Conservation (phyloP, 1,139 yeast species). For the Sugiyamaella grinbergsii region DNA sequence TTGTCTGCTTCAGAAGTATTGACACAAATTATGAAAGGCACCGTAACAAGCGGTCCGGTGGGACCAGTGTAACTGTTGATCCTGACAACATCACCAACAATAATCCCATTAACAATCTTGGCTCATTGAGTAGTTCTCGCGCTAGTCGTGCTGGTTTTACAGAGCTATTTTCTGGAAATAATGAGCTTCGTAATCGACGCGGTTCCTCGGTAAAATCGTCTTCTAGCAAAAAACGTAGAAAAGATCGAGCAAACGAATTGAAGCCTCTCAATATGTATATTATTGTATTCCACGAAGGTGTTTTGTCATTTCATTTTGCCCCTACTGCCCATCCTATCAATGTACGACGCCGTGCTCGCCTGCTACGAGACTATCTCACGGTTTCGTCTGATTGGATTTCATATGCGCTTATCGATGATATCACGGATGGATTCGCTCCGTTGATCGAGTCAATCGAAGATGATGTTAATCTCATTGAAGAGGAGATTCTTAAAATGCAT, state of each 20-base stretch:
- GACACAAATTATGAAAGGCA: slow-evolving; percentile 52
- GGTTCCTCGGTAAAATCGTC: slow-evolving; percentile 18
- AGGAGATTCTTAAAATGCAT: slow-evolving; percentile 84
- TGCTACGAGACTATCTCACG: slow-evolving; percentile 81
- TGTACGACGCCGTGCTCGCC: slow-evolving; percentile 88
- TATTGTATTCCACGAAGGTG: slow-evolving; percentile 87
- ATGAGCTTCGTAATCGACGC: slow-evolving; percentile 11
- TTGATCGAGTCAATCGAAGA: slow-evolving; percentile 91
- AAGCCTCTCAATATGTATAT: slow-evolving; percentile 92
- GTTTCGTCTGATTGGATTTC: slow-evolving; percentile 97
- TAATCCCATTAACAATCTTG: slow-evolving; percentile 1
- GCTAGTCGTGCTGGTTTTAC: slow-evolving; percentile 12
- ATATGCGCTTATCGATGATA: slow-evolving; percentile 93
- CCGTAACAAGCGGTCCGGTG: neutral
- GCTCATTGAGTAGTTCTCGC: slow-evolving; percentile 8
- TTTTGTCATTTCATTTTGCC: slow-evolving; percentile 88
- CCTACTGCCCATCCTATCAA: slow-evolving; percentile 96
- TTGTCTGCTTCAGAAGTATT: slow-evolving; percentile 90
- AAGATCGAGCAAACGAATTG: slow-evolving; percentile 50
- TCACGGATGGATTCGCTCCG: slow-evolving; percentile 96
- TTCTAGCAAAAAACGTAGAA: slow-evolving; percentile 19
- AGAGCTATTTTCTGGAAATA: slow-evolving; percentile 17
- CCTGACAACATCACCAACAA: slow-evolving; percentile 12
- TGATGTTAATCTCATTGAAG: slow-evolving; percentile 88
- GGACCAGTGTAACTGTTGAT: neutral